Conservation (phyloP, 495 filamentous ascomycete genomes). For the Tetracladium setigerum region DNA sequence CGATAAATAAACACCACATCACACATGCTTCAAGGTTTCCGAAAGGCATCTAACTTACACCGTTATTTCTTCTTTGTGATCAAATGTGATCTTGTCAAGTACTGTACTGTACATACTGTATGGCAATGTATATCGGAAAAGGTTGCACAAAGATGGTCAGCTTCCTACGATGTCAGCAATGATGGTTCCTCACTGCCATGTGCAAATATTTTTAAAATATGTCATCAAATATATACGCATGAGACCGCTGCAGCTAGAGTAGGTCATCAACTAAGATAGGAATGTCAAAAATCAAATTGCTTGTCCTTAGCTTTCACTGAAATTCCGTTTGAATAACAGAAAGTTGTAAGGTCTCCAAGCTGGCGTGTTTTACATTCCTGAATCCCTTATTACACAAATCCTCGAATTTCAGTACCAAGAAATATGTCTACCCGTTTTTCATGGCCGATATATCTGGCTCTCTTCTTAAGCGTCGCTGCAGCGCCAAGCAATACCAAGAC, state of each 20-base stretch:
- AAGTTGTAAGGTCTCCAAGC: not conserved
- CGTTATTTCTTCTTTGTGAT: too few relatives aligned
- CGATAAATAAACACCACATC: too few relatives aligned
- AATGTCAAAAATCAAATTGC: not conserved
- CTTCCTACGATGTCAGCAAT: not conserved
- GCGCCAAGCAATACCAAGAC: not conserved
- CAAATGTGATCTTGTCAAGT: too few relatives aligned
- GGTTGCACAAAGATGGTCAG: not conserved
- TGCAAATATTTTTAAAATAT: not conserved
- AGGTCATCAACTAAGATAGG: not conserved
- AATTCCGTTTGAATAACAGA: not conserved
- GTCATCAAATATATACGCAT: not conserved
- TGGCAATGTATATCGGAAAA: not conserved
- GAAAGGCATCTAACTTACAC: too few relatives aligned
- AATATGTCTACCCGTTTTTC: not conserved
- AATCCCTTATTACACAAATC: not conserved
- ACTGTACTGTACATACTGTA: too few relatives aligned
- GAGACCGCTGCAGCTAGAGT: conserved; percentile 1
- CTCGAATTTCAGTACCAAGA: not conserved
- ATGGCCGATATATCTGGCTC: conserved; percentile 2
- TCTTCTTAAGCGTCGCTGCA: not conserved
- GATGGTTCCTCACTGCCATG: not conserved
- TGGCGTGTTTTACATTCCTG: not conserved
- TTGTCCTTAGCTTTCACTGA: not conserved
- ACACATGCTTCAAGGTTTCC: too few relatives aligned